Percentiles rank a stretch among this genome's conserved stretches.
phyloP scores from a whole-genome alignment of 306 rosid species.

The Quercus ilex region DNA sequence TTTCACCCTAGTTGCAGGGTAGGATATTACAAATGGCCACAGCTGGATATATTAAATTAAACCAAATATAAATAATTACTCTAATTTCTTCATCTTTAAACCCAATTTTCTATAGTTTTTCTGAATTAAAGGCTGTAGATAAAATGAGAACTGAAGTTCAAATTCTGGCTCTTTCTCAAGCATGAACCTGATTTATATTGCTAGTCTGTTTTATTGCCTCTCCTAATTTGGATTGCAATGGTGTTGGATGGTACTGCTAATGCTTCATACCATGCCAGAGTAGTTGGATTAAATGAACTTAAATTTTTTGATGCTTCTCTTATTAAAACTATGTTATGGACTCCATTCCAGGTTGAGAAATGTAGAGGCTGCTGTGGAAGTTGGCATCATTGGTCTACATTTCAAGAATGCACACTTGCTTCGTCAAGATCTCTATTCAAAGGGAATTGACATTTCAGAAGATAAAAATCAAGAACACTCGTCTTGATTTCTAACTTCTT shows the following conservation, averaged over 20 bases:
- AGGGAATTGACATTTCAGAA: conserved; percentile 52
- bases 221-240: neutral
- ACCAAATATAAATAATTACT: neutral
- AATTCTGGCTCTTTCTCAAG: neutral
- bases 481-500: neutral
- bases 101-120: too few species aligned
- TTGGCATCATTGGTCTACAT: conserved; percentile 72
- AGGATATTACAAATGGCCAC: neutral
- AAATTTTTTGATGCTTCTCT: conserved; percentile 3
- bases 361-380: conserved; percentile 74
- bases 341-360: conserved; percentile 47
- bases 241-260: neutral
- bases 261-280: neutral
- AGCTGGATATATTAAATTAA: neutral
- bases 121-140: neutral
- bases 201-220: neutral
- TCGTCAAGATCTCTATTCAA: conserved; percentile 46
- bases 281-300: neutral
- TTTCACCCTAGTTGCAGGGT: neutral
- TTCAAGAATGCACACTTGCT: conserved; percentile 56
- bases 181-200: neutral
- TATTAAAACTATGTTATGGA: neutral
- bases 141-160: neutral
- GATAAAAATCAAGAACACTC: conserved; percentile 16
- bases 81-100: too few species aligned